Evolutionary conservation across 768 basidiomycete genomes (phyloP).

Genomic region (Leccinum ochraceum): DNA sequence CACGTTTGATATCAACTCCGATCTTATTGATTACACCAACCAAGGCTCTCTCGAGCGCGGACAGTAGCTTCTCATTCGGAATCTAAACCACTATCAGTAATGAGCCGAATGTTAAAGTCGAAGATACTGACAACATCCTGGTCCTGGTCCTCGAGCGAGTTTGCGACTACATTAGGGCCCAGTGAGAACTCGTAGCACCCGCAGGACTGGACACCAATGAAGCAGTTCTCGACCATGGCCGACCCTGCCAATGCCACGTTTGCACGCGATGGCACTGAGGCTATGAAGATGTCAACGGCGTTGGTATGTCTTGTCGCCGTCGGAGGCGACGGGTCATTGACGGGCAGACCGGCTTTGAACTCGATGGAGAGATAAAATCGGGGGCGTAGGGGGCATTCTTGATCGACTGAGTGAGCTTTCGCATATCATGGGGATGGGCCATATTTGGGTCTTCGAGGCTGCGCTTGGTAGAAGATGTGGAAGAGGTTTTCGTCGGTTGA

Average conservation of each 20-base stretch:
- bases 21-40: slow-evolving; percentile 91
- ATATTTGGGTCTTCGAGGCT: slow-evolving; percentile 96
- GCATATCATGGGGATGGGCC: slow-evolving; percentile 97
- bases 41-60: slow-evolving; percentile 80
- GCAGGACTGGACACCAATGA: slow-evolving; percentile 98
- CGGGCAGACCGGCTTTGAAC: slow-evolving; percentile 83
- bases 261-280: slow-evolving; percentile 89
- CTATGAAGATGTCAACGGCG: no score
- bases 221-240: slow-evolving; percentile 99
- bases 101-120: neutral
- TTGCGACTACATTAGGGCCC: slow-evolving; percentile 78
- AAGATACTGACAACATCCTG: slow-evolving; percentile 72
- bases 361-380: slow-evolving; percentile 78
- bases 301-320: slow-evolving; percentile 53
- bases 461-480: slow-evolving; percentile 99
- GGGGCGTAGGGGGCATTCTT: slow-evolving; percentile 81
- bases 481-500: slow-evolving; percentile 99
- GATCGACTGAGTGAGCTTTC: slow-evolving; percentile 91
- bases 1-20: slow-evolving; percentile 95
- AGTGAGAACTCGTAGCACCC: slow-evolving; percentile 91
- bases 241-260: slow-evolving; percentile 94
- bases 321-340: no score
- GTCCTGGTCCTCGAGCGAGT: slow-evolving; percentile 81
- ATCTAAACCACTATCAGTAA: slow-evolving; percentile 52
- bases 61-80: slow-evolving; percentile 81